phyloP scores from a whole-genome alignment of 2,329 filamentous ascomycete genomes.

The Microcyclospora pomicola region DNA sequence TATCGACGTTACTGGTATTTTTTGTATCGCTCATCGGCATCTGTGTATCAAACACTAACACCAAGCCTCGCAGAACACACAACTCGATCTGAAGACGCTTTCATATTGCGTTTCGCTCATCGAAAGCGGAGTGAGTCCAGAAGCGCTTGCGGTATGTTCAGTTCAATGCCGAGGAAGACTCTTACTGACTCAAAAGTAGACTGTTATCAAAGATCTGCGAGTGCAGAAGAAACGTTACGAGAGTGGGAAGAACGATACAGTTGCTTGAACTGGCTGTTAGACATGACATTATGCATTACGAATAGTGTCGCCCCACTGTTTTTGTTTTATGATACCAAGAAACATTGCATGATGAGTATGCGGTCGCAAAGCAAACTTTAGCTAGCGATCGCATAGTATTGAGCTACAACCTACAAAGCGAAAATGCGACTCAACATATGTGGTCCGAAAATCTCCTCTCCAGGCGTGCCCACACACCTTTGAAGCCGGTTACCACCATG shows the following conservation, averaged over 20 bases:
- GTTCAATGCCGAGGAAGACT: background rate
- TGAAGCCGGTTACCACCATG: conserved; percentile 66
- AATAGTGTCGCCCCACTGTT: too few relatives aligned
- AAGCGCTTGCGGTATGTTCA: conserved; percentile 73
- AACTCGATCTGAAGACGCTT: conserved; percentile 77
- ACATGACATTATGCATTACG: too few relatives aligned
- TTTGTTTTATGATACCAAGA: too few relatives aligned
- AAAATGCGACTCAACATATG: conserved; percentile 18
- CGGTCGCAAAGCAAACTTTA: too few relatives aligned
- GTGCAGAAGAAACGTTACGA: conserved; percentile 24
- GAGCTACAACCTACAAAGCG: background rate
- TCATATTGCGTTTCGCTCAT: conserved; percentile 95
- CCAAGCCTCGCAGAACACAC: conserved; percentile 56
- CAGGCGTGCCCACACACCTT: conserved; percentile 57
- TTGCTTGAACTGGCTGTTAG: too few relatives aligned
- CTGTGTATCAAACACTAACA: too few relatives aligned
- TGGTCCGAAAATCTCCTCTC: conserved; percentile 36
- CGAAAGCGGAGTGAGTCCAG: conserved; percentile 92
- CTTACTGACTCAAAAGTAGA: conserved; percentile 20
- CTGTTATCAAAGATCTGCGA: conserved; percentile 33
- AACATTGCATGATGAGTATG: too few relatives aligned
- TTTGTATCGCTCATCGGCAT: conserved; percentile 6
- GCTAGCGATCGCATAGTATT: background rate
- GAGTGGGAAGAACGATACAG: conserved; percentile 2
- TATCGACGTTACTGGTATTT: conserved; percentile 73